phyloP scores from a whole-genome alignment of 129 eudicot species.

The Pulicaria dysenterica region DNA sequence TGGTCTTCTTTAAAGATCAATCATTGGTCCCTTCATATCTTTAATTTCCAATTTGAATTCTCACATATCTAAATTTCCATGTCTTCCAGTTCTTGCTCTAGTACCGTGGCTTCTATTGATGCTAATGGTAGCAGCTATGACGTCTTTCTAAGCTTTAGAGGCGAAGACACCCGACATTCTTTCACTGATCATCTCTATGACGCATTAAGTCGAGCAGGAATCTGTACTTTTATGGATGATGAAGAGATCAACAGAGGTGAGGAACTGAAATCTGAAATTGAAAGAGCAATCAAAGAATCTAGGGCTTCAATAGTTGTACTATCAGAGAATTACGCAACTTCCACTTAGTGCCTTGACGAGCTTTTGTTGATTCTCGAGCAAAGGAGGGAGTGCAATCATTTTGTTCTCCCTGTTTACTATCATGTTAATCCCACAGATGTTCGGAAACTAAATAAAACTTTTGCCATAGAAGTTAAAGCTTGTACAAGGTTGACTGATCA shows the following conservation, averaged over 20 bases:
- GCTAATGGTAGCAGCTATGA: not conserved
- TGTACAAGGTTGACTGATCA: constrained; percentile 7
- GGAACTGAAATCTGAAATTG: not conserved
- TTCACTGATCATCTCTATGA: not conserved
- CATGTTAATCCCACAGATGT: not conserved
- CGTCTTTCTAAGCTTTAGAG: constrained; percentile 2
- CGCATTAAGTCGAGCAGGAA: not conserved
- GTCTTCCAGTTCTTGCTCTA: not conserved
- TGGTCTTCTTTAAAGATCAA: too few relatives aligned
- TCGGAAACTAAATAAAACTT: not conserved
- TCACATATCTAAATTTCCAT: not conserved
- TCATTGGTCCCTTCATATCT: too few relatives aligned
- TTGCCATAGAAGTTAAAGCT: not conserved
- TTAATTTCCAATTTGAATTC: not conserved
- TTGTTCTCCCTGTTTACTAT: constrained; percentile 11
- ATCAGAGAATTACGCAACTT: not conserved
- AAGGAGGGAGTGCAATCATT: not conserved
- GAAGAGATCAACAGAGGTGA: constrained; percentile 3
- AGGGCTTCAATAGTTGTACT: not conserved
- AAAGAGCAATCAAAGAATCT: constrained; percentile 1
- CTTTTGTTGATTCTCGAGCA: not conserved
- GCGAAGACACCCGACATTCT: not conserved
- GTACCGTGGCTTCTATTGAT: not conserved
- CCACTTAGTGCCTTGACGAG: constrained; percentile 11
- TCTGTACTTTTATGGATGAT: not conserved